A percentile compares a stretch with the other conserved stretches of the same genome.
Evolutionary conservation across 176 grass and related monocot species (phyloP).

Genomic region (Chloris gayana): DNA sequence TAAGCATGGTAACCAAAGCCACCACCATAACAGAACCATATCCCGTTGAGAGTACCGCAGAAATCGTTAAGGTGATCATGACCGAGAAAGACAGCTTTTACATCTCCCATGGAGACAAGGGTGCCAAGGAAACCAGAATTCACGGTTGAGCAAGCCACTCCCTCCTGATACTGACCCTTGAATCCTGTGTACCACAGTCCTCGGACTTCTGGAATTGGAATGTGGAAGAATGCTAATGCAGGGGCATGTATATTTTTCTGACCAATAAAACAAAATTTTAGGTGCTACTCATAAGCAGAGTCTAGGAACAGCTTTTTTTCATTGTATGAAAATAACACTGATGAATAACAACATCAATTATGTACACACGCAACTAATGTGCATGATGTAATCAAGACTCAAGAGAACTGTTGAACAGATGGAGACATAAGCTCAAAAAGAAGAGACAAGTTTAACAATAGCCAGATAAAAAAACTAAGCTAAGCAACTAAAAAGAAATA

Average conservation of each 20-base stretch:
- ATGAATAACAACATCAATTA: neutral
- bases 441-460: neutral
- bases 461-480: neutral
- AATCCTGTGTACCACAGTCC: slow-evolving; percentile 69
- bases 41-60: slow-evolving; percentile 62
- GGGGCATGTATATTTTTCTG: slow-evolving; percentile 55
- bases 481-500: neutral
- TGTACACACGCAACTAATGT: neutral
- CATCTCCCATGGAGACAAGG: slow-evolving; percentile 70
- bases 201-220: slow-evolving; percentile 81
- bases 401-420: neutral
- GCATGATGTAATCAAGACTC: neutral
- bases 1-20: slow-evolving; percentile 92
- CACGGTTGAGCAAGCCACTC: slow-evolving; percentile 76
- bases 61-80: slow-evolving; percentile 98
- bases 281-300: neutral
- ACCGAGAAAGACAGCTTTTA: slow-evolving; percentile 87
- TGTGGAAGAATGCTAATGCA: slow-evolving; percentile 81
- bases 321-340: neutral
- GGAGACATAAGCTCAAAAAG: neutral
- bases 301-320: neutral
- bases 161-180: slow-evolving; percentile 81
- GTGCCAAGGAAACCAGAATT: slow-evolving; percentile 71
- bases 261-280: slow-evolving; percentile 26
- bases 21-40: slow-evolving; percentile 97